A percentile compares a stretch with the other conserved stretches of the same genome.
phyloP scores from a whole-genome alignment of 768 basidiomycete species.

The Coprinopsis sp. region DNA sequence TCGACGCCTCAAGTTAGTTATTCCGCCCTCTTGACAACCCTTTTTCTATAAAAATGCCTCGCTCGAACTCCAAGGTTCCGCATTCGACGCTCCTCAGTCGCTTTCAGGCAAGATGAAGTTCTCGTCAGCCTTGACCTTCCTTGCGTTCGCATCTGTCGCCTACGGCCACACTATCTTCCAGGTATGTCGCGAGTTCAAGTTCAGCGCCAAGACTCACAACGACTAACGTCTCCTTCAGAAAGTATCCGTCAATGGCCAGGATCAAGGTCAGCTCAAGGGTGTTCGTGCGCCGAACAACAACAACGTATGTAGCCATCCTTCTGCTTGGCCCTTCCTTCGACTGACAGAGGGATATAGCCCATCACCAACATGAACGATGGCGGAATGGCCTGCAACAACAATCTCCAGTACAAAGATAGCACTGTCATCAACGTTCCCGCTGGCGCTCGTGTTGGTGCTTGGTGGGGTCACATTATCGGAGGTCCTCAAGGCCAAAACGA shows the following conservation, averaged over 20 bases:
- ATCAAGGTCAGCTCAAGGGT: conserved; percentile 40
- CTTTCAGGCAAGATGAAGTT: conserved; percentile 6
- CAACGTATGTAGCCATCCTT: conserved; percentile 18
- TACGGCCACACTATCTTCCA: conserved; percentile 12
- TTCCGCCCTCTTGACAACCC: not conserved
- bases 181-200: not conserved
- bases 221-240: not conserved
- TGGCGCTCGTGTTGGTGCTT: conserved; percentile 28
- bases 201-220: not conserved
- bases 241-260: conserved; percentile 41
- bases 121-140: not conserved
- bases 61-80: not conserved
- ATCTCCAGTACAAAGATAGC: conserved; percentile 40
- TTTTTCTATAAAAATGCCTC: not conserved
- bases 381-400: conserved; percentile 51
- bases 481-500: conserved; percentile 11
- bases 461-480: conserved; percentile 15
- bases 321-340: not conserved
- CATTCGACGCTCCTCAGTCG: not conserved
- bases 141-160: conserved; percentile 8
- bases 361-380: conserved; percentile 10
- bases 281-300: conserved; percentile 39
- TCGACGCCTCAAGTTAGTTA: too few species aligned
- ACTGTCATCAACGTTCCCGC: conserved; percentile 44
- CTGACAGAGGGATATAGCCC: not conserved